Conservation (phyloP, 1,284 basidiomycete genomes). For the Ustanciosporium gigantosporum region DNA sequence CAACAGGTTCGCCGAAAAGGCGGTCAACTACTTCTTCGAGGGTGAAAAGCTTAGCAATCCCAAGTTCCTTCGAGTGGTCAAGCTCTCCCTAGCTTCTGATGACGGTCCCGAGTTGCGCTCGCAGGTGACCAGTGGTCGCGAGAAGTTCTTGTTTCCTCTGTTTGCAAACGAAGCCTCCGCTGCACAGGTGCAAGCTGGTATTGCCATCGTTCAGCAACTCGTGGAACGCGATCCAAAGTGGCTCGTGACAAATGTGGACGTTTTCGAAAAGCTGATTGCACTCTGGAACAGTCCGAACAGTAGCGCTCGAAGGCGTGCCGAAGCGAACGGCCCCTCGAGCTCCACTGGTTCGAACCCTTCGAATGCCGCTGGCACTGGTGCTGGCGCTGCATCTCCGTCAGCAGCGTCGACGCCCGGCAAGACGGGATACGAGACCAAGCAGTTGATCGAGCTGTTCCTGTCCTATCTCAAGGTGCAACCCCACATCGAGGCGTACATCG, state of each 20-base stretch:
- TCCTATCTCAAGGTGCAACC: constrained; percentile 67
- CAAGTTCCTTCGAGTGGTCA: constrained; percentile 50
- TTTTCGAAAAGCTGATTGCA: constrained; percentile 58
- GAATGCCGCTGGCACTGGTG: background rate
- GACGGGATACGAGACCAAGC: constrained; percentile 67
- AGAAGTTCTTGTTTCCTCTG: constrained; percentile 44
- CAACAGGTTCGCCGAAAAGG: constrained; percentile 84
- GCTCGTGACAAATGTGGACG: constrained; percentile 65
- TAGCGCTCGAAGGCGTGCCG: constrained; percentile 40
- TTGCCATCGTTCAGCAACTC: constrained; percentile 79
- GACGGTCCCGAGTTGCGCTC: constrained; percentile 46
- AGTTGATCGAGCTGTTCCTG: constrained; percentile 70
- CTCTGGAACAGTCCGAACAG: constrained; percentile 59
- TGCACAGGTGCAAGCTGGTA: constrained; percentile 60
- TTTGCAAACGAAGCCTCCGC: constrained; percentile 40
- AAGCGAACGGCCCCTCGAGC: constrained; percentile 33
- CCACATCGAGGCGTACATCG: constrained; percentile 85
- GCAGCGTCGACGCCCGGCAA: background rate
- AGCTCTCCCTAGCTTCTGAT: constrained; percentile 49
- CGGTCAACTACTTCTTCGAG: constrained; percentile 78
- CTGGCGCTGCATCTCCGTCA: background rate
- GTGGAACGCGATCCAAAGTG: constrained; percentile 72
- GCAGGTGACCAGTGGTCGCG: constrained; percentile 36
- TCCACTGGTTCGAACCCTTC: constrained; percentile 5
- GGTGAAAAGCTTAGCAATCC: constrained; percentile 69